Conservation (phyloP, 441 rosid genomes). For the Hypseocharis bilobata region DNA sequence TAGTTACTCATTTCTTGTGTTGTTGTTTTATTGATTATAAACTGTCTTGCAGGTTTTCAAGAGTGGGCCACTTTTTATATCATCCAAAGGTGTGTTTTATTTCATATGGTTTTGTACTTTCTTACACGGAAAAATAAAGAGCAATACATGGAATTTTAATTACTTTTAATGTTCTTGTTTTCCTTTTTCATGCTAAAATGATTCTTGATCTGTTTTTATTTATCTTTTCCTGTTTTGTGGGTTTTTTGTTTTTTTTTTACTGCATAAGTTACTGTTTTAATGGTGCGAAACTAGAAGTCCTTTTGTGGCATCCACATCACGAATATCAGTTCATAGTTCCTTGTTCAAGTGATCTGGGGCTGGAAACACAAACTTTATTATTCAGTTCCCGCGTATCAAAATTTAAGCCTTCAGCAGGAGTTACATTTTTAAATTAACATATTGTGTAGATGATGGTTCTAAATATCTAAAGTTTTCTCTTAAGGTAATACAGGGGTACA, state of each 20-base stretch:
- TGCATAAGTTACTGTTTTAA: neutral
- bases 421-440: neutral
- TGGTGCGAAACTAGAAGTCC: neutral
- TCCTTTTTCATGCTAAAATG: neutral
- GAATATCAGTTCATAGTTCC: neutral
- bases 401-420: neutral
- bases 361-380: neutral
- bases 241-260: neutral
- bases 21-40: neutral
- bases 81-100: conserved; percentile 67
- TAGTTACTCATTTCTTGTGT: neutral
- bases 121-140: neutral
- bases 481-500: too few relatives aligned
- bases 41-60: conserved; percentile 61
- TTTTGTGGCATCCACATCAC: neutral
- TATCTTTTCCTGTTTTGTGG: too few relatives aligned
- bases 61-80: conserved; percentile 84
- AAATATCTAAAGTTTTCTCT: neutral
- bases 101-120: neutral
- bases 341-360: conserved; percentile 4
- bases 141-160: neutral
- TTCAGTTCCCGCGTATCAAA: neutral
- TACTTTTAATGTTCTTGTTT: neutral
- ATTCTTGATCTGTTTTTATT: neutral
- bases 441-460: neutral